phyloP scores from a whole-genome alignment of 140 eudicot species.

The Cichorium intybus region DNA sequence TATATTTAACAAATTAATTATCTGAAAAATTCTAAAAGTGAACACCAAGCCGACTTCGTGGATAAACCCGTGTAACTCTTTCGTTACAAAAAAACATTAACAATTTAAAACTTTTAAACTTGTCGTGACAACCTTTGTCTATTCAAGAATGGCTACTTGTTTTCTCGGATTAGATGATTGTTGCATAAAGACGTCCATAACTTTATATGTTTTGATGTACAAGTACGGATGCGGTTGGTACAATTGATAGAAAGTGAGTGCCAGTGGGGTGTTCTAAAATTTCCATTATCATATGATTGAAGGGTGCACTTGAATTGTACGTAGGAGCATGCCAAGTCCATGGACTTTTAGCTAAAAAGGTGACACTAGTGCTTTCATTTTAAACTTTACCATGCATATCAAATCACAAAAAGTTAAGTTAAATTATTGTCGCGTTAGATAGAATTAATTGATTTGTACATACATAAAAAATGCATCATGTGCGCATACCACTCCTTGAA shows the following conservation, averaged over 20 bases:
- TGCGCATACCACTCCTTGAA: not conserved
- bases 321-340: slow-evolving; percentile 30
- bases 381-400: slow-evolving; percentile 14
- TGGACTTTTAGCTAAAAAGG: slow-evolving; percentile 33
- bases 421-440: not conserved
- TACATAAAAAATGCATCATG: not conserved
- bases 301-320: slow-evolving; percentile 34
- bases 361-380: slow-evolving; percentile 35
- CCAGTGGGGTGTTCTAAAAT: not conserved
- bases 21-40: no score
- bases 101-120: not conserved
- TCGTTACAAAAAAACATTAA: no score
- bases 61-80: no score
- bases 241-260: slow-evolving; percentile 12
- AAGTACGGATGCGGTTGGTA: not conserved
- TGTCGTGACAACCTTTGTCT: not conserved
- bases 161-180: not conserved
- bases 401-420: slow-evolving; percentile 2
- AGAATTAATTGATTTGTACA: no score
- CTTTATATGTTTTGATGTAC: not conserved
- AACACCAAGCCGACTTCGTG: not conserved
- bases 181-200: not conserved
- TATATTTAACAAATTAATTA: no score
- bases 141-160: not conserved
- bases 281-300: slow-evolving; percentile 23